Percentiles rank a stretch among this genome's conserved stretches.
phyloP scores from a whole-genome alignment of 352 stramenopile genomes.

The Pseudoperonospora humuli region DNA sequence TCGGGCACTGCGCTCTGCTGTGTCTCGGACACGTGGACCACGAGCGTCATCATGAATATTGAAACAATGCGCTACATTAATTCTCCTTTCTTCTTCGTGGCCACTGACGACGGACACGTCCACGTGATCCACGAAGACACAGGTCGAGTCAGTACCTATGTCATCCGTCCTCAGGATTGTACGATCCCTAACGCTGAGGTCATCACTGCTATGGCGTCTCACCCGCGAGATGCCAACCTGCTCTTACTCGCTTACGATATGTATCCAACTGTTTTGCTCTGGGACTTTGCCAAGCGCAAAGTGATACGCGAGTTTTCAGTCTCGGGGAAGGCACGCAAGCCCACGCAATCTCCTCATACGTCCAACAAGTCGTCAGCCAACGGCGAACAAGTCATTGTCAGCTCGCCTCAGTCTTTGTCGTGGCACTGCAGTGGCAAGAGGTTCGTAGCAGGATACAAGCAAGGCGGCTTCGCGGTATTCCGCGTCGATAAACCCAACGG shows the following conservation, averaged over 20 bases:
- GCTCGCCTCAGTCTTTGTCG: conserved; percentile 49
- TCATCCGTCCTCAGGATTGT: conserved; percentile 42
- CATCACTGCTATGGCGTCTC: conserved; percentile 42
- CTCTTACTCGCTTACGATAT: conserved; percentile 58
- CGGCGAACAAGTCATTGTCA: conserved; percentile 11
- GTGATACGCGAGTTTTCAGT: conserved; percentile 36
- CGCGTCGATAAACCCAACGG: conserved; percentile 49
- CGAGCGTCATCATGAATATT: conserved; percentile 48
- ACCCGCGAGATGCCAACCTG: conserved; percentile 56
- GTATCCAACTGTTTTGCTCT: conserved; percentile 39
- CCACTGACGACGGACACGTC: conserved; percentile 57
- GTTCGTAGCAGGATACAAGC: conserved; percentile 62
- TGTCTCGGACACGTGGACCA: conserved; percentile 47
- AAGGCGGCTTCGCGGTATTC: conserved; percentile 52
- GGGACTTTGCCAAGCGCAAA: conserved; percentile 64
- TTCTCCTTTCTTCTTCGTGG: conserved; percentile 66
- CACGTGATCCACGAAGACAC: conserved; percentile 76
- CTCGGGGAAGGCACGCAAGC: conserved; percentile 18
- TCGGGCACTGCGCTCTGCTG: conserved; percentile 16
- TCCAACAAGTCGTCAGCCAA: conserved; percentile 10
- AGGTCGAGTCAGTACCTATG: conserved; percentile 55
- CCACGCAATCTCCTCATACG: conserved; percentile 4
- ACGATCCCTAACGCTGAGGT: conserved; percentile 13
- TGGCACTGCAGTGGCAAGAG: conserved; percentile 75
- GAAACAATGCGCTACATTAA: conserved; percentile 53